A percentile compares a stretch with the other conserved stretches of the same genome.
Evolutionary conservation across 163 green algal species (phyloP).

Genomic region (Trebouxia gelatinosa): DNA sequence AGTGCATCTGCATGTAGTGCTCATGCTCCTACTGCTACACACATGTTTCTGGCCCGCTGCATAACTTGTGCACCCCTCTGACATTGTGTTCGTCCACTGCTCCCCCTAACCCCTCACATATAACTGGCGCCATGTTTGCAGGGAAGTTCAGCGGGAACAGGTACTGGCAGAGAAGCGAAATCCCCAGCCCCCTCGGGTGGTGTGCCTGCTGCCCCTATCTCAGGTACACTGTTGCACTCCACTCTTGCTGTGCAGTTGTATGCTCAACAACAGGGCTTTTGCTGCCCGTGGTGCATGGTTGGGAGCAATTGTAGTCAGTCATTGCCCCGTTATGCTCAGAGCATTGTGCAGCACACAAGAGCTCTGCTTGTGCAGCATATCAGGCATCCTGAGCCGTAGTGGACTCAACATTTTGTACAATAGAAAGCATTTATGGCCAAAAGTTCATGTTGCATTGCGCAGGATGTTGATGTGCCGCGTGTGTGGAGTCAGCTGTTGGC

Average conservation of each 20-base stretch:
- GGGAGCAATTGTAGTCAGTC: too few species aligned
- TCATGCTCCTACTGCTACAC: background rate
- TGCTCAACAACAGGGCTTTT: too few species aligned
- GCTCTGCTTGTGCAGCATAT: too few species aligned
- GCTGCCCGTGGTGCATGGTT: too few species aligned
- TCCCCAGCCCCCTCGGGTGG: slow-evolving; percentile 53
- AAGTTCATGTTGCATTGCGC: too few species aligned
- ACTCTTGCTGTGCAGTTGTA: too few species aligned
- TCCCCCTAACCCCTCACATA: background rate
- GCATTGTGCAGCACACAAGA: too few species aligned
- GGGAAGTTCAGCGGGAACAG: slow-evolving; percentile 64
- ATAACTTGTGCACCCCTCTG: background rate
- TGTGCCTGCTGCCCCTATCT: slow-evolving; percentile 72
- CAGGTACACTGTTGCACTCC: slow-evolving; percentile 33
- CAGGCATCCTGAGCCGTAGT: too few species aligned
- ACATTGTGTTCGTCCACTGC: background rate
- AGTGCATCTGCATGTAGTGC: background rate
- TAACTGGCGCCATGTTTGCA: slow-evolving; percentile 13
- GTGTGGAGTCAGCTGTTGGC: slow-evolving; percentile 56
- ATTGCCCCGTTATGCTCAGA: too few species aligned
- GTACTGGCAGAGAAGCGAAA: slow-evolving; percentile 54
- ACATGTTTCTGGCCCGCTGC: background rate
- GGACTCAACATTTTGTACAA: too few species aligned
- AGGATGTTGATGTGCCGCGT: slow-evolving; percentile 46
- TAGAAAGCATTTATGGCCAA: too few species aligned